Percentiles rank a stretch among this genome's conserved stretches.
Conservation (phyloP, 176 grass and related monocot genomes). For the Alloteropsis semialata region DNA sequence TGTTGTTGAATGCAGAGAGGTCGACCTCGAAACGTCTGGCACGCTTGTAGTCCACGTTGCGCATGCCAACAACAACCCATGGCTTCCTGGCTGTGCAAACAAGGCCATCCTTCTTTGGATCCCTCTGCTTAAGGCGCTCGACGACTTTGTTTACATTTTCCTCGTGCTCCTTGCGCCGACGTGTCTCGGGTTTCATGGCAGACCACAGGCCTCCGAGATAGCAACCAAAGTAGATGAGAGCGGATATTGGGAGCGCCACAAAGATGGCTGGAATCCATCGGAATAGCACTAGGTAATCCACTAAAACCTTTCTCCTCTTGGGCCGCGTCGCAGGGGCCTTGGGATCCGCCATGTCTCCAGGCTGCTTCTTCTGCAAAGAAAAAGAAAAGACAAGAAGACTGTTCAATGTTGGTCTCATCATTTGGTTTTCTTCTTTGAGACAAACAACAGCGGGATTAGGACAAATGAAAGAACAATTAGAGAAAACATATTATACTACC, state of each 20-base stretch:
- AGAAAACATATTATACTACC: no score
- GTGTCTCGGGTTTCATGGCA: slow-evolving; percentile 74
- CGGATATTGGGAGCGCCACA: slow-evolving; percentile 68
- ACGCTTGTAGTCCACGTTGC: slow-evolving; percentile 92
- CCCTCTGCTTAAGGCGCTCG: slow-evolving; percentile 77
- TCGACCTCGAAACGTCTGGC: slow-evolving; percentile 90
- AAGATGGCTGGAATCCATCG: slow-evolving; percentile 91
- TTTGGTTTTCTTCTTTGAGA: no score
- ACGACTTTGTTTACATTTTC: slow-evolving; percentile 82
- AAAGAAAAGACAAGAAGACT: no score
- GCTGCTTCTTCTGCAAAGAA: no score
- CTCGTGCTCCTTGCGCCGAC: slow-evolving; percentile 70
- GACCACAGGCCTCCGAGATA: slow-evolving; percentile 70
- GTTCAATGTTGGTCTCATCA: no score
- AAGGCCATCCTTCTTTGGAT: slow-evolving; percentile 89
- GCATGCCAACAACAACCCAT: slow-evolving; percentile 87
- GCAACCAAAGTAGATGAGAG: slow-evolving; percentile 64
- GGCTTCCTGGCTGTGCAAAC: slow-evolving; percentile 94
- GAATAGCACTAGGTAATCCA: slow-evolving; percentile 81
- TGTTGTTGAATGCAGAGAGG: slow-evolving; percentile 78
- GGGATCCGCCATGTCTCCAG: no score
- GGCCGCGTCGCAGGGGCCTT: no score
- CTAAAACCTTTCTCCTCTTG: slow-evolving; percentile 71
- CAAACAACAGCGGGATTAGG: no score
- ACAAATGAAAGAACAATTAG: no score